Percentiles rank a stretch among this genome's conserved stretches.
Conservation (phyloP, 768 basidiomycete species). For the Auriscalpium orientale region DNA sequence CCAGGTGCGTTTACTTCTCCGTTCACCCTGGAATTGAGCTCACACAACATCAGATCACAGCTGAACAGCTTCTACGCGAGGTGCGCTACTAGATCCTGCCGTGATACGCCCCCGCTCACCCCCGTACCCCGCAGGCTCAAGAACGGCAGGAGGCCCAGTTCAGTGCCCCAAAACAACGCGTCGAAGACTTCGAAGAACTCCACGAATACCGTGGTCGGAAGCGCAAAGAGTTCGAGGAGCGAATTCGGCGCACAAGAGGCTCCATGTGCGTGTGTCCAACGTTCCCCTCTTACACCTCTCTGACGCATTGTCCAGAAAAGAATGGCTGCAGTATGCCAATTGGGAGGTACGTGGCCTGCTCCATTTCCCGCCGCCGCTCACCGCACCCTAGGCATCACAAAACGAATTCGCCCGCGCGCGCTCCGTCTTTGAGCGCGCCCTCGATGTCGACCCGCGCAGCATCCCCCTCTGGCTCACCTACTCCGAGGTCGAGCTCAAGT, state of each 20-base stretch:
- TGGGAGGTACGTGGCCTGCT: conserved; percentile 54
- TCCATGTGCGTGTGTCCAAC: conserved; percentile 51
- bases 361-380: neutral
- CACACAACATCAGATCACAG: conserved; percentile 68
- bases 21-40: conserved; percentile 7
- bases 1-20: conserved; percentile 46
- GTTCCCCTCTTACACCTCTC: neutral
- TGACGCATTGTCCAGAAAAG: conserved; percentile 44
- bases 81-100: conserved; percentile 29
- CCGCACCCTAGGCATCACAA: conserved; percentile 68
- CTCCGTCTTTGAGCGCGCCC: conserved; percentile 92
- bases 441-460: conserved; percentile 89
- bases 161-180: conserved; percentile 87
- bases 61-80: conserved; percentile 95
- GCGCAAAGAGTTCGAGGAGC: conserved; percentile 90
- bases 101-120: no score
- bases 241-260: conserved; percentile 69
- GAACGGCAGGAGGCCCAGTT: conserved; percentile 92
- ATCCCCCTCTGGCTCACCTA: conserved; percentile 91
- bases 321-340: conserved; percentile 82
- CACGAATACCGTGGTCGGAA: conserved; percentile 90
- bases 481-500: conserved; percentile 96
- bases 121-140: conserved; percentile 59
- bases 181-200: conserved; percentile 91
- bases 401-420: conserved; percentile 93